Evolutionary conservation across 768 basidiomycete species (phyloP).

Genomic region (Boletus subcaerulescens): DNA sequence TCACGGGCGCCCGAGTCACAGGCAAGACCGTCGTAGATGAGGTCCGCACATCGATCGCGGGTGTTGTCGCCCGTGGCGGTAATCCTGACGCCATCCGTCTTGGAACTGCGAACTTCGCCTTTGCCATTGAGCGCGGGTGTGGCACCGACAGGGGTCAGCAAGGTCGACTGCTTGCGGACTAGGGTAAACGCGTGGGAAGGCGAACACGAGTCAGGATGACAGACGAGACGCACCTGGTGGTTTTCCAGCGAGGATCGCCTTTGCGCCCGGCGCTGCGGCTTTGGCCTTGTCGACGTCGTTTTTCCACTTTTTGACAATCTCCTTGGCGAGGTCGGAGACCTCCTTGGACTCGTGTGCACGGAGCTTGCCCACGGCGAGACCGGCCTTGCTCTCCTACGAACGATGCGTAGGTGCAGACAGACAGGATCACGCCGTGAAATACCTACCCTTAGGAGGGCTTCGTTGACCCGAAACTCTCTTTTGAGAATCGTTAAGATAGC

Average conservation of each 20-base stretch:
- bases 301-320: conserved; percentile 92
- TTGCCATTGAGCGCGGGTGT: conserved; percentile 33
- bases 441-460: conserved; percentile 71
- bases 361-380: conserved; percentile 89
- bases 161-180: conserved; percentile 35
- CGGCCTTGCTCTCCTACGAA: conserved; percentile 83
- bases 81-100: conserved; percentile 65
- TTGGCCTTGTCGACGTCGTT: conserved; percentile 75
- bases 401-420: background rate
- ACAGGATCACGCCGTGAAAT: conserved; percentile 11
- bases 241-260: conserved; percentile 20
- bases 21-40: conserved; percentile 90
- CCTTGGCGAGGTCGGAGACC: conserved; percentile 82
- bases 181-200: conserved; percentile 1
- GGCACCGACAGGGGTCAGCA: conserved; percentile 38
- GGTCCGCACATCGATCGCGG: conserved; percentile 82
- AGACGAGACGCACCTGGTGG: conserved; percentile 35
- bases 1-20: conserved; percentile 83
- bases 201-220: background rate
- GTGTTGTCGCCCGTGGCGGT: conserved; percentile 64
- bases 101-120: conserved; percentile 50
- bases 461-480: conserved; percentile 65
- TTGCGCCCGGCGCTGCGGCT: conserved; percentile 22
- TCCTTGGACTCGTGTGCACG: conserved; percentile 68
- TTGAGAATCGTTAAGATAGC: conserved; percentile 60